Evolutionary conservation across 495 filamentous ascomycete species (phyloP).

Genomic region (Podospora tetraspora): DNA sequence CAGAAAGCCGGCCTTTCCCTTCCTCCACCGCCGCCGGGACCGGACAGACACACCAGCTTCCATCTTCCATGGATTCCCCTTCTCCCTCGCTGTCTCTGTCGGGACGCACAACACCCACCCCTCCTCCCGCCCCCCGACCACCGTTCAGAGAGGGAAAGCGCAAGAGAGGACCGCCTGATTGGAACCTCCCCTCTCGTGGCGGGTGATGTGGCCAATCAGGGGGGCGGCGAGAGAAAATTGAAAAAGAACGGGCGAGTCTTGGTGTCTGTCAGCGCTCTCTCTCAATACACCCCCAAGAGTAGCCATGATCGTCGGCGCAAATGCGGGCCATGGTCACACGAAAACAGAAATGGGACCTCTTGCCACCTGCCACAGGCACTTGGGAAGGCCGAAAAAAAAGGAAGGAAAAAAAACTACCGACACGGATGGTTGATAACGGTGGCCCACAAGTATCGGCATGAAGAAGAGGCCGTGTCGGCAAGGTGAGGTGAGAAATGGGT

Average conservation of each 20-base stretch:
- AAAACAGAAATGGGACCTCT: not conserved
- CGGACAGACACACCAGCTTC: not conserved
- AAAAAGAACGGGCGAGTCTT: not conserved
- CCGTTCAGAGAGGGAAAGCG: not conserved
- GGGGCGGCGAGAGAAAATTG: not conserved
- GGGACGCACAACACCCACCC: not conserved
- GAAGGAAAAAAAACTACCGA: not conserved
- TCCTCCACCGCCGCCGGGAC: not conserved
- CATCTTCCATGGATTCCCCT: not conserved
- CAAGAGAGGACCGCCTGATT: not conserved
- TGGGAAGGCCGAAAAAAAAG: not conserved
- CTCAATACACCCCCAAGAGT: not conserved
- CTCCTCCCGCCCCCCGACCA: not conserved
- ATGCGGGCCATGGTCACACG: not conserved
- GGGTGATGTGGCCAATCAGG: not conserved
- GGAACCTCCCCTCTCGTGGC: not conserved
- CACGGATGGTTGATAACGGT: not conserved
- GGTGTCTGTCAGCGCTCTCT: not conserved
- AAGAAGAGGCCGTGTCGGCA: not conserved
- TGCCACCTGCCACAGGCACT: not conserved
- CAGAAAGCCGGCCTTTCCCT: not conserved
- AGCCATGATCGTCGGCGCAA: not conserved
- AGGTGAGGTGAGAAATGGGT: not conserved
- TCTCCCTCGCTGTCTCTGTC: not conserved
- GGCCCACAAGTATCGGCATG: not conserved